Evolutionary conservation across 805 yeast species (phyloP), one percentile per base, ranked within the genome.

Genomic region (Debaryomyces hansenii): DNA sequence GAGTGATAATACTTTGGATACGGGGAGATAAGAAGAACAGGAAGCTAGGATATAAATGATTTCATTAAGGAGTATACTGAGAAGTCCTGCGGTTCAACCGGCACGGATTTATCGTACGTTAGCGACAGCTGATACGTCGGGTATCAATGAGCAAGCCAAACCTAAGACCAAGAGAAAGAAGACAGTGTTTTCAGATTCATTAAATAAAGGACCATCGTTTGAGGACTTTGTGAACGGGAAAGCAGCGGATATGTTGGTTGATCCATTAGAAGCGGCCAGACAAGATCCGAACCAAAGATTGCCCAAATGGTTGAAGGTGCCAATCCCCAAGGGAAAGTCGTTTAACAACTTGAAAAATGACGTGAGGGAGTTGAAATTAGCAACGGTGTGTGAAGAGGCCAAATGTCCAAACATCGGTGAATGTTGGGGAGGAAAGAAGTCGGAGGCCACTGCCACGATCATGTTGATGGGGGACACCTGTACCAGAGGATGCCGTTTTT

Each of bases 341-440:
- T 94, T 81, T 65, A 84, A 84, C 57, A 84, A 82, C 55, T 74
- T 94, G 55, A 90, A 92, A 62, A 79, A 82, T 40, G 99, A 94
- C 61, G 84, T 94, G 29, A 78, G 90, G 50, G 97, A 96, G 48
- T 73, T 94, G 49, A 89, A 90, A 53, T 73, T 94, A 42, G 86
- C 96, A 32, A 94, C 99, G 0, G 99, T 94, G 27, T 94, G 99
- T 69, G 98, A 94, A 67, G 99, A 94, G 62, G 99, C 99, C 4
- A 85, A 94, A 62, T 94, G 99, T 69, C 99, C 99, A n/a, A 94
- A 94, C 65, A 94, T 94, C 51, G 97, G 98, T 43, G 99, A 94
- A 66, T 94, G 99, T 69, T 94, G 99, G 99, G 98, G 99, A 46
- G 99, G 99, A 27, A 82, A 84, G 58, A 85, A 91, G 64, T 82